Percentiles rank a stretch among this genome's conserved stretches.
Conservation (phyloP, 1,284 basidiomycete genomes). For the Hypsizygus ulmarius region DNA sequence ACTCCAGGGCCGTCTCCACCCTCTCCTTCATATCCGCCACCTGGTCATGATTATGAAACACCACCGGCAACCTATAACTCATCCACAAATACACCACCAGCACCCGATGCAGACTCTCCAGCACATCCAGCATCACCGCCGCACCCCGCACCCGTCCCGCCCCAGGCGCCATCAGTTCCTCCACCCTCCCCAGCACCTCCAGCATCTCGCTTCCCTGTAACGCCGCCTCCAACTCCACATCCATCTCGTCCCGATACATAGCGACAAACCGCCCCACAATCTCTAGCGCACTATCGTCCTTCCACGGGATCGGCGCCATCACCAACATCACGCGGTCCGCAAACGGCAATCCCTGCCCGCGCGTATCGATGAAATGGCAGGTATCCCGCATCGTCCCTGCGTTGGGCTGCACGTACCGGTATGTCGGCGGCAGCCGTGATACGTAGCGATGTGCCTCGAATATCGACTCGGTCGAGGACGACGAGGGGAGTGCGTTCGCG, state of each 20-base stretch:
- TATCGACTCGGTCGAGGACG: slow-evolving; percentile 35
- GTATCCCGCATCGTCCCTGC: slow-evolving; percentile 28
- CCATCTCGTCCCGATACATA: slow-evolving; percentile 32
- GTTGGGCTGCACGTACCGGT: slow-evolving; percentile 35
- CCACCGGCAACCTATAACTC: slow-evolving; percentile 70
- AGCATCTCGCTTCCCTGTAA: slow-evolving; percentile 41
- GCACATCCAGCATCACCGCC: slow-evolving; percentile 26
- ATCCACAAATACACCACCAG: slow-evolving; percentile 89
- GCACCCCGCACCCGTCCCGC: slow-evolving; percentile 9
- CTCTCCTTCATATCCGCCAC: slow-evolving; percentile 60
- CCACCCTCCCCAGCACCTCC: slow-evolving; percentile 41
- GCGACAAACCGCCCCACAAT: slow-evolving; percentile 36
- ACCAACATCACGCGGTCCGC: slow-evolving; percentile 49
- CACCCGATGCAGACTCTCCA: slow-evolving; percentile 85
- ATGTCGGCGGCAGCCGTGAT: slow-evolving; percentile 44
- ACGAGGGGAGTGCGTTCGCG: slow-evolving; percentile 38
- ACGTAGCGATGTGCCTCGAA: slow-evolving; percentile 49
- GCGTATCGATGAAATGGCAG: slow-evolving; percentile 45
- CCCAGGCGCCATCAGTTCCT: slow-evolving; percentile 31
- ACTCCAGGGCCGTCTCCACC: slow-evolving; percentile 71
- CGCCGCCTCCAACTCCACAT: slow-evolving; percentile 34
- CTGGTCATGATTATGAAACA: slow-evolving; percentile 60
- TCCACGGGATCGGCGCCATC: slow-evolving; percentile 46
- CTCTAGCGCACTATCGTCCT: slow-evolving; percentile 31
- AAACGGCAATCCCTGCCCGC: slow-evolving; percentile 41